These are phyloP conservation scores for grape (Vitis vinifera) DNA, from an alignment of 164 flowering plant species.

Conservation along the genomic window ASM3070453v1 NC_081808.1:1387001-1387500, in stretches of 20 bases:
- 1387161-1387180: not conserved
- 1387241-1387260: not conserved
- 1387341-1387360: too few relatives aligned
- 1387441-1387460: too few relatives aligned
- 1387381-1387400: not conserved
- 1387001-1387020: conserved; percentile 97
- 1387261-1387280: too few relatives aligned
- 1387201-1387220: too few relatives aligned
- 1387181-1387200: not conserved
- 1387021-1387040: conserved; percentile 98
- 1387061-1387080: conserved; percentile 96
- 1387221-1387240: not conserved
- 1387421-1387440: too few relatives aligned
- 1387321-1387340: too few relatives aligned
- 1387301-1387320: too few relatives aligned
- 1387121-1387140: not conserved
- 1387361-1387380: too few relatives aligned
- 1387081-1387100: conserved; percentile 60
- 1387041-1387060: conserved; percentile 84
- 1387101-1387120: not conserved
- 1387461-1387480: too few relatives aligned
- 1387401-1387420: not conserved
- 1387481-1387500: too few relatives aligned
- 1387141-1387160: not conserved
- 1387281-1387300: too few relatives aligned